Percentiles rank a stretch among this genome's conserved stretches.
Conservation (phyloP, 2,329 filamentous ascomycete genomes). For the Penicillium sp. region DNA sequence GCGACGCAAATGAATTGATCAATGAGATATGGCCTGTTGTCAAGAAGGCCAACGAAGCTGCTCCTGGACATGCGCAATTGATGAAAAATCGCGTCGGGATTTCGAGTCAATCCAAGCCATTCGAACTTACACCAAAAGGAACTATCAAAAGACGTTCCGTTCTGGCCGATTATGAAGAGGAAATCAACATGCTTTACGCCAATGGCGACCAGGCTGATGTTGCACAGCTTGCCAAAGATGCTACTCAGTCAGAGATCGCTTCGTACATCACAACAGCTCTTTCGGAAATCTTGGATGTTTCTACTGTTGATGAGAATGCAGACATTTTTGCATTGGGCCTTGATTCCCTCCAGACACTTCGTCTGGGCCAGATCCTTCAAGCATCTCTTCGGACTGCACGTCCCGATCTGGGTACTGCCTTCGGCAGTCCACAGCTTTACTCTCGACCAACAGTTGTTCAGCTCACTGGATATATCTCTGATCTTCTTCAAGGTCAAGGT, state of each 20-base stretch:
- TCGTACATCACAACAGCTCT: neutral
- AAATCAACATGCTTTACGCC: slow-evolving; percentile 10
- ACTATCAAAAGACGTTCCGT: slow-evolving; percentile 7
- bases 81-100: slow-evolving; percentile 43
- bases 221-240: neutral
- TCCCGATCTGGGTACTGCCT: slow-evolving; percentile 1
- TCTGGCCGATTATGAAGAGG: slow-evolving; percentile 8
- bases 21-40: slow-evolving; percentile 47
- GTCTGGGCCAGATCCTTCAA: slow-evolving; percentile 7
- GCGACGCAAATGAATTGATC: slow-evolving; percentile 23
- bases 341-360: slow-evolving; percentile 14
- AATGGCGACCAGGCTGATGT: neutral
- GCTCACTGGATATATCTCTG: slow-evolving; percentile 6
- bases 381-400: slow-evolving; percentile 5
- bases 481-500: slow-evolving; percentile 6
- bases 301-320: slow-evolving; percentile 1
- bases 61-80: slow-evolving; percentile 43
- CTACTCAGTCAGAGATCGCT: neutral
- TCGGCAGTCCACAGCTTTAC: slow-evolving; percentile 6
- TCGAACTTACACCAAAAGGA: slow-evolving; percentile 48
- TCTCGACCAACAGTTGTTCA: slow-evolving; percentile 11
- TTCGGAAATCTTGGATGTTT: neutral
- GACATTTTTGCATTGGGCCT: slow-evolving; percentile 16
- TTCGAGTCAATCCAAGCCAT: slow-evolving; percentile 42
- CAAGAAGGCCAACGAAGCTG: slow-evolving; percentile 42